phyloP scores from a whole-genome alignment of 805 yeast genomes.

The Starmerella floricola region DNA sequence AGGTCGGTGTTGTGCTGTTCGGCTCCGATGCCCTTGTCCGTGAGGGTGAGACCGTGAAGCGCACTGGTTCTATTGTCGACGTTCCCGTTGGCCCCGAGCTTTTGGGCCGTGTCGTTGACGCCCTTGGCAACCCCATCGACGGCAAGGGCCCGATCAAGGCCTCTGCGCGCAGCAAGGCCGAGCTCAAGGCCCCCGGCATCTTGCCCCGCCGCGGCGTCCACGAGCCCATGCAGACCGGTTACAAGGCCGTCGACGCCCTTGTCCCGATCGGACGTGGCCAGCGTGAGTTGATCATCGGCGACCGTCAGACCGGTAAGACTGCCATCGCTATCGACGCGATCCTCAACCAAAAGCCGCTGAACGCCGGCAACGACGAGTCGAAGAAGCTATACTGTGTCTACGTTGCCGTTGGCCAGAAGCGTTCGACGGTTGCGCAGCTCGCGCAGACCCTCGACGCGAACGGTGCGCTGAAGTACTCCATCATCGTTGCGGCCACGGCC shows the following conservation, averaged over 20 bases:
- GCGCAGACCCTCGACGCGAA: slow-evolving; percentile 97
- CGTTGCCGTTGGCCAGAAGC: slow-evolving; percentile 99
- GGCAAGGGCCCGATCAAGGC: slow-evolving; percentile 98
- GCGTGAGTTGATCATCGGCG: slow-evolving; percentile 99
- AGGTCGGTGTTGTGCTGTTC: slow-evolving; percentile 98
- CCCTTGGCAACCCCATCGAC: slow-evolving; percentile 98
- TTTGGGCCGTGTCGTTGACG: slow-evolving; percentile 98
- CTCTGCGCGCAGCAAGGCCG: slow-evolving; percentile 81
- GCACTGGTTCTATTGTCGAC: slow-evolving; percentile 98
- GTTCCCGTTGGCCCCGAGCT: slow-evolving; percentile 97
- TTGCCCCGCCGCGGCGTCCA: slow-evolving; percentile 96
- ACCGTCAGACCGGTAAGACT: slow-evolving; percentile 99
- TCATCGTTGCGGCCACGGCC: slow-evolving; percentile 99
- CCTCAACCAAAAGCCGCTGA: slow-evolving; percentile 98
- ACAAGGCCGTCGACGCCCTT: slow-evolving; percentile 95
- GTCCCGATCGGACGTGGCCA: slow-evolving; percentile 99
- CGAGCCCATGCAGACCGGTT: slow-evolving; percentile 99
- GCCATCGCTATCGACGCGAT: slow-evolving; percentile 98
- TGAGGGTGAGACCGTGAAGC: slow-evolving; percentile 99
- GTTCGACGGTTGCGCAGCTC: slow-evolving; percentile 99
- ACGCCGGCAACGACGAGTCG: slow-evolving; percentile 84
- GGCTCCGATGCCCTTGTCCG: slow-evolving; percentile 98
- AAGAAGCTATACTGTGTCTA: slow-evolving; percentile 99
- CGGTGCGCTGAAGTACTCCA: slow-evolving; percentile 95
- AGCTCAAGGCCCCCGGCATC: slow-evolving; percentile 99